These are phyloP conservation scores for Stachybotrys chlorohalonatus DNA, from an alignment of 2,329 filamentous ascomycete genomes.

Conservation along the genomic window DNA sequence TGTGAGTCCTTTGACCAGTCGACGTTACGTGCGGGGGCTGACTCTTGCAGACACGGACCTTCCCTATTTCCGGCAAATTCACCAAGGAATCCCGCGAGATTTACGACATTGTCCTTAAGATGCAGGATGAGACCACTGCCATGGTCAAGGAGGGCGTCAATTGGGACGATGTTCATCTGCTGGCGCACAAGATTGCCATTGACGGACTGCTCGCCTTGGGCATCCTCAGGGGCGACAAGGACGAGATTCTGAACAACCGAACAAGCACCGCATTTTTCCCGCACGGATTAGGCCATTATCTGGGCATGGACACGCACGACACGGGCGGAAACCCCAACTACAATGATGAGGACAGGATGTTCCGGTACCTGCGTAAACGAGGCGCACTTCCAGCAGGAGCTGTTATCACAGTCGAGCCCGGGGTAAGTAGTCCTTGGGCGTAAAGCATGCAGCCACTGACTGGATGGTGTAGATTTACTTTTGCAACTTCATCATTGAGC, in stretches of 20 bases:
- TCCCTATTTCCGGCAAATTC: slow-evolving; percentile 69
- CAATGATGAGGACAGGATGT: slow-evolving; percentile 72
- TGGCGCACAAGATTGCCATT: slow-evolving; percentile 75
- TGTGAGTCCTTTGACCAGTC: slow-evolving; percentile 24
- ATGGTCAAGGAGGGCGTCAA: slow-evolving; percentile 63
- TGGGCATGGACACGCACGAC: slow-evolving; percentile 91
- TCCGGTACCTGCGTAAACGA: slow-evolving; percentile 76
- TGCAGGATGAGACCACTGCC: slow-evolving; percentile 73
- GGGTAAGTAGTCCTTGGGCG: slow-evolving; percentile 41
- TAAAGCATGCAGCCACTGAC: background rate
- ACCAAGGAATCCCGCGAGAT: slow-evolving; percentile 61
- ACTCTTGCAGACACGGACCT: slow-evolving; percentile 61
- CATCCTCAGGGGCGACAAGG: slow-evolving; percentile 57
- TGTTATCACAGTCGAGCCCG: slow-evolving; percentile 92
- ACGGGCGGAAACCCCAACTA: slow-evolving; percentile 72
- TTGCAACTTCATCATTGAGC: slow-evolving; percentile 78
- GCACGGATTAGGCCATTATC: slow-evolving; percentile 82
- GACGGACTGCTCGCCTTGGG: slow-evolving; percentile 68
- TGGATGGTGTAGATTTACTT: slow-evolving; percentile 63
- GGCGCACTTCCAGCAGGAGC: slow-evolving; percentile 66
- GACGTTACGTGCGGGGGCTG: background rate
- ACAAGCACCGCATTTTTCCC: slow-evolving; percentile 90
- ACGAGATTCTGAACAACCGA: slow-evolving; percentile 67
- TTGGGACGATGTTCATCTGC: slow-evolving; percentile 75
- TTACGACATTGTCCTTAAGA: slow-evolving; percentile 75